Percentiles rank a stretch among this genome's conserved stretches.
These are phyloP conservation scores for Moesziomyces globuligerus DNA, from an alignment of 1,284 basidiomycete genomes.

Conservation along the genomic window DNA sequence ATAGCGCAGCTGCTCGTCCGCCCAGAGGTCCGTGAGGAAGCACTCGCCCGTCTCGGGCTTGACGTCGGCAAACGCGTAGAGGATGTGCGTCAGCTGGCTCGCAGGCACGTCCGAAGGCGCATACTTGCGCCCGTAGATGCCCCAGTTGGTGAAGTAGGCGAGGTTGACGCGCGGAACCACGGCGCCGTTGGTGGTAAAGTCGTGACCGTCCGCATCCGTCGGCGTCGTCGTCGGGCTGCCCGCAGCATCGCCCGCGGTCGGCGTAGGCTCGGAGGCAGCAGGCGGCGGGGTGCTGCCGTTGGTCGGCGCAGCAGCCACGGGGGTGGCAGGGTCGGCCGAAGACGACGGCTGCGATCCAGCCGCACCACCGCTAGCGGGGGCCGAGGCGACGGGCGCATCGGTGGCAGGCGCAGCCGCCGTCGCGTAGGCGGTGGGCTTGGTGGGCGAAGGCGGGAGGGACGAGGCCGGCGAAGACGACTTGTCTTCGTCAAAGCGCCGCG, in stretches of 20 bases:
- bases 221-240: slow-evolving; percentile 1
- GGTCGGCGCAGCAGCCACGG: slow-evolving; percentile 4
- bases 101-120: slow-evolving; percentile 75
- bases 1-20: slow-evolving; percentile 74
- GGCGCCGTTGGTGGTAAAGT: slow-evolving; percentile 36
- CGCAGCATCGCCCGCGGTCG: slow-evolving; percentile 3
- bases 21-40: slow-evolving; percentile 79
- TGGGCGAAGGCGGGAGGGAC: slow-evolving; percentile 37
- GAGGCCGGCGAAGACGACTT: slow-evolving; percentile 23
- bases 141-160: slow-evolving; percentile 73
- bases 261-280: slow-evolving; percentile 8
- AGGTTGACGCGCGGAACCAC: slow-evolving; percentile 42
- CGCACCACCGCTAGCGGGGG: slow-evolving; percentile 4
- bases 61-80: slow-evolving; percentile 88
- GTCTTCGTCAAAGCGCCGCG: slow-evolving; percentile 37
- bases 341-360: slow-evolving; percentile 9
- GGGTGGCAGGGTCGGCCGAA: slow-evolving; percentile 8
- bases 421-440: slow-evolving; percentile 24
- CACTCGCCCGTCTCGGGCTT: slow-evolving; percentile 73
- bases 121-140: slow-evolving; percentile 93
- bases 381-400: slow-evolving; percentile 3
- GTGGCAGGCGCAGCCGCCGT: slow-evolving; percentile 12
- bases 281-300: slow-evolving; percentile 4
- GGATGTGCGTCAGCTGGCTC: slow-evolving; percentile 78
- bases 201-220: slow-evolving; percentile 22